phyloP scores from a whole-genome alignment of 768 basidiomycete genomes.

The Leccinum longicurvipes region DNA sequence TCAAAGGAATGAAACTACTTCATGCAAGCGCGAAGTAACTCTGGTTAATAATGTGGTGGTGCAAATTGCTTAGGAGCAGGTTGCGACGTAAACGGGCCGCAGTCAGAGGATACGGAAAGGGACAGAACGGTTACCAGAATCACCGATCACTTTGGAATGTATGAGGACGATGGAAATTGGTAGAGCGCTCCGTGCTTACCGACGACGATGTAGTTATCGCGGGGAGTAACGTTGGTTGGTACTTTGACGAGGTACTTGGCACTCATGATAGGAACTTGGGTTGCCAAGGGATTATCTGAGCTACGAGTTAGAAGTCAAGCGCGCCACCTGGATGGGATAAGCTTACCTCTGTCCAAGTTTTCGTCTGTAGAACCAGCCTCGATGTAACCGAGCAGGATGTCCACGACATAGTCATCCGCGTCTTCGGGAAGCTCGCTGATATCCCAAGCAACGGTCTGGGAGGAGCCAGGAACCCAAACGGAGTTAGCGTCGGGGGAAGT shows the following conservation, averaged over 20 bases:
- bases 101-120: slow-evolving; percentile 38
- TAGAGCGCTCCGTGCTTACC: slow-evolving; percentile 40
- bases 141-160: slow-evolving; percentile 51
- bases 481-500: slow-evolving; percentile 32
- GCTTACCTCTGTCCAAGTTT: slow-evolving; percentile 49
- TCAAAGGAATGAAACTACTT: slow-evolving; percentile 4
- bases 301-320: slow-evolving; percentile 5
- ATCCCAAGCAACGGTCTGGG: slow-evolving; percentile 44
- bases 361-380: slow-evolving; percentile 34
- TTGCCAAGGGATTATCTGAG: slow-evolving; percentile 56
- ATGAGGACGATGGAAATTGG: background rate
- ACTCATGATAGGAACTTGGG: slow-evolving; percentile 47
- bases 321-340: too few relatives aligned
- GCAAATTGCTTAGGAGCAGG: background rate
- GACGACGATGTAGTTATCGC: slow-evolving; percentile 56
- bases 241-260: slow-evolving; percentile 47
- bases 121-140: slow-evolving; percentile 62
- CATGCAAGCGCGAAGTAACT: background rate
- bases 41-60: background rate
- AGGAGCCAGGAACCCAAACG: slow-evolving; percentile 37
- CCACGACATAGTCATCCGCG: slow-evolving; percentile 34
- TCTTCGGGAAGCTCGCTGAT: slow-evolving; percentile 36
- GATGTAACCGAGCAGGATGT: slow-evolving; percentile 44
- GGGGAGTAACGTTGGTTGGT: slow-evolving; percentile 39
- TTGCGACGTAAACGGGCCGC: background rate